These are phyloP conservation scores for Chaetomium sp. DNA, from an alignment of 2,329 filamentous ascomycete genomes.

Conservation along the genomic window DNA sequence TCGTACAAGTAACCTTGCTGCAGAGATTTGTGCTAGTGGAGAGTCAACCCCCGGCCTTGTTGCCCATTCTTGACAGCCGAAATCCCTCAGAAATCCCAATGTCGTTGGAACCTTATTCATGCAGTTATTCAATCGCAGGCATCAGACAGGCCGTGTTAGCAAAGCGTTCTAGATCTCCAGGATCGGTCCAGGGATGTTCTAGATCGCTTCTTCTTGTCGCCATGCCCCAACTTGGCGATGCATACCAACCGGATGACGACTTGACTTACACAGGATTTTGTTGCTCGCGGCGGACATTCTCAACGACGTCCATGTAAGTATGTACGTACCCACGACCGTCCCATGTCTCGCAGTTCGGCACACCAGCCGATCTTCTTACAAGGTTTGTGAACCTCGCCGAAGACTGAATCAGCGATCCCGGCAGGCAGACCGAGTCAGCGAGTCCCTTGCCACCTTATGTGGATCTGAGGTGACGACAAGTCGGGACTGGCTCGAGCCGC, in stretches of 20 bases:
- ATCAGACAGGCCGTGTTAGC: not conserved
- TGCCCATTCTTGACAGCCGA: not conserved
- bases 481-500: not conserved
- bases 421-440: not conserved
- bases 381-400: not conserved
- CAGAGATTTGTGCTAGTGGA: not conserved
- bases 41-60: not conserved
- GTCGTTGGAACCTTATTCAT: no score
- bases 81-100: no score
- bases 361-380: not conserved
- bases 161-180: not conserved
- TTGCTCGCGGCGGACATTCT: not conserved
- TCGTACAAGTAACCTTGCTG: no score
- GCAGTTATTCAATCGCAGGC: not conserved
- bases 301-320: not conserved
- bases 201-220: not conserved
- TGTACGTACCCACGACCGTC: not conserved
- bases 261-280: not conserved
- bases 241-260: not conserved
- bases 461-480: not conserved
- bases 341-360: not conserved
- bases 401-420: not conserved
- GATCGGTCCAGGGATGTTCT: not conserved
- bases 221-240: not conserved
- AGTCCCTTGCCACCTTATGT: not conserved